Base-by-base conservation (phyloP, 257 asterid genomes). In the Coffea eugenioides region DNA sequence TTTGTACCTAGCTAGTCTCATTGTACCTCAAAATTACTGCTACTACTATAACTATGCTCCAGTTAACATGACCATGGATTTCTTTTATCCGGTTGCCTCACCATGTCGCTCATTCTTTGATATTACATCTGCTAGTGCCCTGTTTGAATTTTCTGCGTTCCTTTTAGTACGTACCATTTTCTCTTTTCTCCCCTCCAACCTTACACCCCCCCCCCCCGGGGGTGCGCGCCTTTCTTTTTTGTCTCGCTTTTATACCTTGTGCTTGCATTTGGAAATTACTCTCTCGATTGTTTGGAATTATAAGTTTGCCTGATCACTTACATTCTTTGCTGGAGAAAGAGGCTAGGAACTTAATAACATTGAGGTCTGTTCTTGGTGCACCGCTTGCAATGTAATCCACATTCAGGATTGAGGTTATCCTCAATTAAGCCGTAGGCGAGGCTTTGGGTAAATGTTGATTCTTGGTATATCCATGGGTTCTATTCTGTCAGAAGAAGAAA, bases 1-100 rank as follows among this genome's bases (percentile, higher is more conserved):
- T 90, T 39, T 93, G 98, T 78, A 83, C 81, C 84, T 93, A 89
- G 84, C 57, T 80, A 25, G 75, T 72, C 66, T 59, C 21, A 14
- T 54, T 54, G 23, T 54, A 14, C 5, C 57, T 52, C 15, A 0
- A 14, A 54, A 54, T 16, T 54, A 54, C 61, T 56, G 0, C 62
- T 16, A 56, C n/a, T 56, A 21, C n/a, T 0, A 56, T 4, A 56
- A 3, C 20, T 61, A 1, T 4, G 18, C 66, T 49, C 25, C 16
- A 31, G 43, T 69, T 43, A 18, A 14, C 31, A 12, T 45, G 69
- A 39, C 73, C 41, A 54, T 64, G 80, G 59, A 25, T 57, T 39
- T 34, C 68, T 65, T 69, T 56, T 65, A 64, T 81, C 80, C 27
- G 75, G 86, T 85, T 71, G 20, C 79, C 83, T 52, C 51, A 64